Conservation (phyloP, 106 monocot genomes). For the Agapanthus africanus region DNA sequence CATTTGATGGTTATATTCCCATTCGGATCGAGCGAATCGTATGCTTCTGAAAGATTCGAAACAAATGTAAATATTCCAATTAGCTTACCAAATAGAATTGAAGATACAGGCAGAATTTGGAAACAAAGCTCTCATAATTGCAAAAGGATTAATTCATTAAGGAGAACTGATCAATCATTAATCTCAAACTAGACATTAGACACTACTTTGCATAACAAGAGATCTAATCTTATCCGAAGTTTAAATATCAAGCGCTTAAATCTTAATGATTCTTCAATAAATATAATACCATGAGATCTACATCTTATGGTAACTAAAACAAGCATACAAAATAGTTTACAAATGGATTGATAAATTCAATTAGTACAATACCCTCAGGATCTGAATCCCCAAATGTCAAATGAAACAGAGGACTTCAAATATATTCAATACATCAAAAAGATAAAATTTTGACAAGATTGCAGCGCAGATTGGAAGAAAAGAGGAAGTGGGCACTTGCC, state of each 20-base stretch:
- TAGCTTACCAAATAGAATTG: background rate
- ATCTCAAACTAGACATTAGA: background rate
- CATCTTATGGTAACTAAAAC: background rate
- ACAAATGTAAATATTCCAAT: background rate
- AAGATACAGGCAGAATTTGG: too few relatives aligned
- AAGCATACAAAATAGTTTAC: background rate
- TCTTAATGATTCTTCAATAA: background rate
- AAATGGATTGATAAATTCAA: too few relatives aligned
- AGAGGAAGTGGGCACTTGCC: constrained; percentile 1
- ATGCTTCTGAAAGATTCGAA: constrained; percentile 28
- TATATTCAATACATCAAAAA: background rate
- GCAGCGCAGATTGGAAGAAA: background rate
- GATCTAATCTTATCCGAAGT: background rate
- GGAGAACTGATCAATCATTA: background rate
- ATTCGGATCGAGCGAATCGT: constrained; percentile 38
- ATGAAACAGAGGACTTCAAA: background rate
- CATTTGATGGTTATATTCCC: constrained; percentile 58
- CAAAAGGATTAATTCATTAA: background rate
- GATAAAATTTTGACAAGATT: constrained; percentile 2
- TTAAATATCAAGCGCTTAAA: background rate
- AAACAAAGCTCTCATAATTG: background rate
- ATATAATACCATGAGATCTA: background rate
- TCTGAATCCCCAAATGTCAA: background rate
- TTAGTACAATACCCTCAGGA: too few relatives aligned
- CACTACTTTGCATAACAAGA: background rate